Base-by-base conservation (phyloP, 2,329 filamentous ascomycete genomes). In the Neopestalotiopsis clavispora region DNA sequence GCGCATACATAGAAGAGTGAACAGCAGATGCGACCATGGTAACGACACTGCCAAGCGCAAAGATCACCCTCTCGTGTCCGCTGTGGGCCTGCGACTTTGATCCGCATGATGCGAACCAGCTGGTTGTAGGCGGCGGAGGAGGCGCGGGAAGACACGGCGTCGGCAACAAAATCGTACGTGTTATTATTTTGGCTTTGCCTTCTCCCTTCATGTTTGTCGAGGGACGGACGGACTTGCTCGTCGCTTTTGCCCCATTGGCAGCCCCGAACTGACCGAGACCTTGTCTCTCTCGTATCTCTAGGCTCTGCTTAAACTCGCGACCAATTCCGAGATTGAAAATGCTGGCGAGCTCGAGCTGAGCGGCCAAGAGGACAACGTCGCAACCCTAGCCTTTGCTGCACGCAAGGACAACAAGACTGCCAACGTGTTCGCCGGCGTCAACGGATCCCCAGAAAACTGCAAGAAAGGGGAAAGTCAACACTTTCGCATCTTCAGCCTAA, bases 71-170 rank as follows among this genome's bases (percentile, higher is more conserved):
- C 72, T 89, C 90, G 69, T 98, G 95, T 80, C 95, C 95, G 63
- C 88, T 97, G 69, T 97, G 94, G 80, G 90, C 92, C 68, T 92
- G 94, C 78, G 94, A 94, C 77, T 98, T 97, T 80, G 94, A 97
- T 77, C 93, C 92, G 65, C 87, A 91, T 75, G 90, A 97, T 82
- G 87, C 91, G 69, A 88, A 88, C 71, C 90, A 91, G 72, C 85
- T 98, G 30, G 84, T 97, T 9, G 93, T 97, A 49, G 94, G 92
- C 70, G 95, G 95, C 66, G 95, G 95, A 71, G 95, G 95, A 72
- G 95, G 95, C 65, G 90, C 93, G 72, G 90, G 92, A 63, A 89
- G 90, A 72, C 94, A 89, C 73, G 94, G 94, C 59, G 93, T 97
- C 28, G 90, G 91, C 68, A 97, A 97, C 84, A 94, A 94, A 81